phyloP scores from a whole-genome alignment of 441 rosid genomes.

The Hura crepitans region DNA sequence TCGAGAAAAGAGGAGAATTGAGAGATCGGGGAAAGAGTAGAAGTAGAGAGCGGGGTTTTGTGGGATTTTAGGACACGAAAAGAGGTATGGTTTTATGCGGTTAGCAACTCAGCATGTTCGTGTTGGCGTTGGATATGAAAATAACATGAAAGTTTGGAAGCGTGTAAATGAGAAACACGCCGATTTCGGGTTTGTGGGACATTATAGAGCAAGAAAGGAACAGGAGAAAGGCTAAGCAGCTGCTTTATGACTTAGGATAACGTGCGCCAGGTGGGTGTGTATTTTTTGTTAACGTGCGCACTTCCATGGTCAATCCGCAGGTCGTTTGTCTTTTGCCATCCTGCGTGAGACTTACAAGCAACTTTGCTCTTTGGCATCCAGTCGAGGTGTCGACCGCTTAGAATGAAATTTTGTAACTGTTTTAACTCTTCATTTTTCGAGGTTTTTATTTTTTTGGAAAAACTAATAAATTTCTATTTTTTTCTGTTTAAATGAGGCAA shows the following conservation, averaged over 20 bases:
- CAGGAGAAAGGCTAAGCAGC: not conserved
- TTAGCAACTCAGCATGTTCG: not conserved
- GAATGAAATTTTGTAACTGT: not conserved
- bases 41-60: slow-evolving; percentile 4
- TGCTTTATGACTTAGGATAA: not conserved
- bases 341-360: slow-evolving; percentile 7
- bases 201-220: not conserved
- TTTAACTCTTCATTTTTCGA: not conserved
- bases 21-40: slow-evolving; percentile 14
- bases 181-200: slow-evolving; percentile 3
- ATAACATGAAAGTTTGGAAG: slow-evolving; percentile 12
- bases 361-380: not conserved
- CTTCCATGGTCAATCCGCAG: not conserved
- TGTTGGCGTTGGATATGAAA: slow-evolving; percentile 14
- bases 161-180: slow-evolving; percentile 10
- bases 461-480: no score
- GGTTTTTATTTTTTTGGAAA: no score
- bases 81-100: not conserved
- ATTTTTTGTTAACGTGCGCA: slow-evolving; percentile 10
- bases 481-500: no score
- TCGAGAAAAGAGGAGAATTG: not conserved
- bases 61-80: slow-evolving; percentile 22
- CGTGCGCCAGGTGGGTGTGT: not conserved
- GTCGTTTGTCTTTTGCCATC: slow-evolving; percentile 2
- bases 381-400: not conserved